phyloP scores from a whole-genome alignment of 257 asterid genomes.

The Paulownia fortunei region DNA sequence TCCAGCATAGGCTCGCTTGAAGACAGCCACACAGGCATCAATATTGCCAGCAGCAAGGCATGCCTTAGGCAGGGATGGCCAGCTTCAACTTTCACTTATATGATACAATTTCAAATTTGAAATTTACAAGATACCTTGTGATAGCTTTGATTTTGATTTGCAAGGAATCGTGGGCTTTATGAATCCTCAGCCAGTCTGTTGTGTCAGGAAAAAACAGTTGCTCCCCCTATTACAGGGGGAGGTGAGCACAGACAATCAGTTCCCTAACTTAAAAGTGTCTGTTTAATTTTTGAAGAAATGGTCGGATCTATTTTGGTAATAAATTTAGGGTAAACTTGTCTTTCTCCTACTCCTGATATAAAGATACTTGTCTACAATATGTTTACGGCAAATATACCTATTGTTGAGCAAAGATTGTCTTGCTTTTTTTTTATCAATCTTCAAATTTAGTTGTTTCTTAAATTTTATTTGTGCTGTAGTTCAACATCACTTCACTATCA shows the following conservation, averaged over 20 bases:
- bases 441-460: neutral
- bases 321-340: neutral
- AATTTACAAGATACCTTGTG: neutral
- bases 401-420: neutral
- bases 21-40: neutral
- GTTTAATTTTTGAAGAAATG: neutral
- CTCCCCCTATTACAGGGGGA: neutral
- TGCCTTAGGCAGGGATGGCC: neutral
- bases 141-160: neutral
- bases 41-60: neutral
- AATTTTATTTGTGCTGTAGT: neutral
- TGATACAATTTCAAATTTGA: neutral
- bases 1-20: neutral
- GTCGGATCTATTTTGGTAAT: neutral
- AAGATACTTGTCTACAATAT: neutral
- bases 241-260: neutral
- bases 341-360: neutral
- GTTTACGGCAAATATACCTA: neutral
- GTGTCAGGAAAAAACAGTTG: too few species aligned
- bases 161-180: neutral
- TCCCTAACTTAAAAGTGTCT: neutral
- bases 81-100: neutral
- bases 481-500: neutral
- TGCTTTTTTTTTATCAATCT: neutral
- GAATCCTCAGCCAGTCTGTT: neutral